Base-by-base conservation (phyloP, 2,329 filamentous ascomycete genomes). In the Botrytis sinoallii region DNA sequence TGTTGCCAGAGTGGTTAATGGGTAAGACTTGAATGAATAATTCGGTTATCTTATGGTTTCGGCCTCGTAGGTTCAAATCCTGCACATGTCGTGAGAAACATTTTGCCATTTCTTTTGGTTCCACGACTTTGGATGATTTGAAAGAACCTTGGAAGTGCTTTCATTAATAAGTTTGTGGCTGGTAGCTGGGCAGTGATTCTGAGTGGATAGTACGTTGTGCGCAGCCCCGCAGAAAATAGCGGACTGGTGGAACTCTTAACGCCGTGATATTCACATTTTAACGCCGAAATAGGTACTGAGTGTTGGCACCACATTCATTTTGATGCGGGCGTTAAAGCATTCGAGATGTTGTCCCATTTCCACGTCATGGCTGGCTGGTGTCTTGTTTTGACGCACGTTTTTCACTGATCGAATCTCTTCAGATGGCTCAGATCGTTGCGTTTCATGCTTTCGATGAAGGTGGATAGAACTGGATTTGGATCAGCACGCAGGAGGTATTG, bases 31-130 rank as follows among this genome's bases (percentile, higher is more conserved):
- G 70, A 72, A 72, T 67, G 60, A 44, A 71, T 6, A 59, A 38
- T 72, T 72, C 70, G 70, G 70, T 72, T 72, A 72, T 72, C 70
- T 72, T 72, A 67, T 72, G 70, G 70, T 72, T 72, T 72, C 70
- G 70, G 70, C 70, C 70, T 72, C 70, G 70, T 72, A 72, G 70
- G 70, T 72, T 72, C 70, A 72, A 72, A 72, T 72, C 70, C 70
- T 72, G 70, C 70, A 72, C 60, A 65, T 72, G 70, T 66, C 70
- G 70, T 68, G n/a, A 3, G 5, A 9, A 4, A 4, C 7, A 0
- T 57, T 57, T 29, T 57, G 52, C 52, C 52, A 29, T 29, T 57
- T 57, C 52, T 57, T 57, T 57, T 57, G n/a, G 52, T 9, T 32
- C 38, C 25, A 4, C 20, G 42, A 32, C 42, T 32, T 25, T 18